Evolutionary conservation across 805 yeast species (phyloP), one percentile per base, ranked within the genome.

Genomic region (Pichia membranifaciens): DNA sequence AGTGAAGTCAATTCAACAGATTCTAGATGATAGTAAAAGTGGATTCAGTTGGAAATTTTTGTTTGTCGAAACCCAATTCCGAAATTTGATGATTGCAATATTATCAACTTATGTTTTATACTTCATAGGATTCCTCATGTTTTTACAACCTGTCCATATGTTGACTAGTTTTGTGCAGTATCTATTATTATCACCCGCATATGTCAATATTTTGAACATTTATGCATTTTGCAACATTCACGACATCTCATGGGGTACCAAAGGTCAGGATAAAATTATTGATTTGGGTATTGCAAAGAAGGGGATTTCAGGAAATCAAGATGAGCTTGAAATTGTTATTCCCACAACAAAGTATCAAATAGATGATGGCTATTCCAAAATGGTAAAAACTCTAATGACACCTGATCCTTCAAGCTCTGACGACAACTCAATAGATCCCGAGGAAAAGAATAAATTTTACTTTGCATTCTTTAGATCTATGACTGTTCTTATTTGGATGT

Each of bases 71-170:
- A 69, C 76, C 25, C 81, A 87, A 42, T 89, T 91, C 66, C 70
- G 97, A 54, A 96, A 90, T 61, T 73, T 91, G 65, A 75, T 89
- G 33, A 81, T 93, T n/a, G 89, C 97, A 3, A 74, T 89, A 55
- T 75, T 78, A 10, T 84, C 96, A 3, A 93, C 98, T 0, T 90
- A 89, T 62, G 78, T 80, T 0, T 73, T 93, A 16, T 91, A 91
- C 61, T 73, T 88, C 47, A 54, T 86, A 34, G 87, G 90, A 16
- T 86, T 96, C 4, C 61, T 89, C 50, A 55, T 91, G 48, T 91
- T 84, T 59, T 75, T 95, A 45, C 96, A 91, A 55, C 97, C 98
- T 16, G 82, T 87, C 78, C 96, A 90, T 60, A 85, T 91, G 91
- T 64, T 88, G 53, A 89, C 97, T 0, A 82, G 93, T 43, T 86